Base-by-base conservation (phyloP, 208 protist species). In the Leishmania martiniquensis region DNA sequence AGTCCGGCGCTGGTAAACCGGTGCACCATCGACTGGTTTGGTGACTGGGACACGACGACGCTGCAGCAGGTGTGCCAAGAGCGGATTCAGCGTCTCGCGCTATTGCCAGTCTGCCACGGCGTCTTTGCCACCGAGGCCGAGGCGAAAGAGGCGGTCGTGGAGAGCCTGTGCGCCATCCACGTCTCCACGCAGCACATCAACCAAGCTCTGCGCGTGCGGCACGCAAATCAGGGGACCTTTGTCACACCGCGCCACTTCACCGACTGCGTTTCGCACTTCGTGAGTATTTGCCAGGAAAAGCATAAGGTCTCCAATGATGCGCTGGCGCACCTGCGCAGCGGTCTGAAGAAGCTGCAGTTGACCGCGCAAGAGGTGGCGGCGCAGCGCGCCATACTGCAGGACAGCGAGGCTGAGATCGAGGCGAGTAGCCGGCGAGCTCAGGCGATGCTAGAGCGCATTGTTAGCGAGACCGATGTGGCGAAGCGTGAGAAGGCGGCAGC, bases 11-110 rank as follows among this genome's bases (percentile, higher is more conserved):
- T 99, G 37, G 99, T 99, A 89, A 99, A 99, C 89, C 96, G 99
- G 25, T 99, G 99, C 90, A 99, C 99, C 12, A 95, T 99, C 63
- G 99, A 99, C 89, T 99, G 99, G 99, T 99, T 99, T 82, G 99
- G 99, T 47, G 98, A 99, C 77, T 99, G 99, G 99, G 98, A 97
- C 32, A 52, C 85, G 13, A 59, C 89, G 15, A 99, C 99, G 15
- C 86, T 99, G 34, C 88, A 95, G 72, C 98, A 99, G 85, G 94
- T 99, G 37, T 91, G 92, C 29, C 62, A 76, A 10, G 95, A 98
- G 81, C 98, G 98, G 60, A 99, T 98, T 1, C 69, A 80, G 44
- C 76, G 77, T 39, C 74, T 99, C n/a, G 91, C 98, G 78, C 82
- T 99, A 34, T 93, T 94, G 72, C 80, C 87, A 42, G 87, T 76